Conservation (phyloP, 2,329 filamentous ascomycete genomes). For the Aspergillus brasiliensis region DNA sequence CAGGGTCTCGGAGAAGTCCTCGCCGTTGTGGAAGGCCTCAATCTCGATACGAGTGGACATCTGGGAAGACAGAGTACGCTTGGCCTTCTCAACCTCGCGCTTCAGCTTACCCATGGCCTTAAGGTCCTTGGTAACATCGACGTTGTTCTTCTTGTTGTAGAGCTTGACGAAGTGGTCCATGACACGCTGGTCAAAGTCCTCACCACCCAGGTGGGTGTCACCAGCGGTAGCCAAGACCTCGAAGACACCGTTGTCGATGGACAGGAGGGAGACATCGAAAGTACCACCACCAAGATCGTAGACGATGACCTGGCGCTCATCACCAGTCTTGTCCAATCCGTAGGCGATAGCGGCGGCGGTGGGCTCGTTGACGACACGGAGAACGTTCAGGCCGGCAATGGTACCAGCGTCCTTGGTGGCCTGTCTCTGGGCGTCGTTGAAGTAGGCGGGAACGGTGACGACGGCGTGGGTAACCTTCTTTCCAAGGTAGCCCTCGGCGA, state of each 20-base stretch:
- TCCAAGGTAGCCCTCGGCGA: conserved; percentile 63
- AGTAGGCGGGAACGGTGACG: conserved; percentile 94
- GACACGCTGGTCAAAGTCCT: conserved; percentile 97
- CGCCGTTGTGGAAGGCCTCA: conserved; percentile 93
- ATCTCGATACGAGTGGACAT: conserved; percentile 95
- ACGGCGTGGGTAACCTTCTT: conserved; percentile 66
- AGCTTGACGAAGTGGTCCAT: conserved; percentile 95
- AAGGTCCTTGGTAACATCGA: conserved; percentile 88
- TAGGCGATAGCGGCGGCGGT: conserved; percentile 95
- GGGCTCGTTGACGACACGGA: conserved; percentile 95
- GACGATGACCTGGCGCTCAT: conserved; percentile 85
- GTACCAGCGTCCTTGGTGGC: conserved; percentile 93
- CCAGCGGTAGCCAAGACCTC: conserved; percentile 92
- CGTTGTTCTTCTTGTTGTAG: conserved; percentile 97
- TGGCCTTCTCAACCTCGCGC: conserved; percentile 99
- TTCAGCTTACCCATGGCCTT: conserved; percentile 99
- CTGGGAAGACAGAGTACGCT: conserved; percentile 94
- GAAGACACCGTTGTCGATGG: conserved; percentile 88
- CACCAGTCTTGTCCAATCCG: conserved; percentile 82
- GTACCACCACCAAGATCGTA: conserved; percentile 95
- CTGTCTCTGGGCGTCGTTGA: conserved; percentile 97
- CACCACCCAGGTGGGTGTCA: conserved; percentile 97
- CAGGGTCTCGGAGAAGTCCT: conserved; percentile 97
- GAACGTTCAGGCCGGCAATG: conserved; percentile 91
- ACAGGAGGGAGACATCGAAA: conserved; percentile 91